phyloP scores from a whole-genome alignment of 768 basidiomycete genomes.

The Suillus ampliporus region DNA sequence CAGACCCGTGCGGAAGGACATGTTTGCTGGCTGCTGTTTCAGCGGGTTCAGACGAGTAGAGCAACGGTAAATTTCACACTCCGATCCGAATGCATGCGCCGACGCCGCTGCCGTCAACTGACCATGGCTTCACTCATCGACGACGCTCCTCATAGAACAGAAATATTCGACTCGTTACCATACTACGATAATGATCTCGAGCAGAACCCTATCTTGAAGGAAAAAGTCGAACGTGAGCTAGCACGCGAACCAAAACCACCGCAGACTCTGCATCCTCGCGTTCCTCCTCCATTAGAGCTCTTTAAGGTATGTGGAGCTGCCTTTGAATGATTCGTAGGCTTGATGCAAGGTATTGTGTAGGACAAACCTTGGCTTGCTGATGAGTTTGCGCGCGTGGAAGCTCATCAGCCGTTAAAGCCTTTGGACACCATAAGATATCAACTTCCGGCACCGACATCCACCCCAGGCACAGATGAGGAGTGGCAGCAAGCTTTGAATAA shows the following conservation, averaged over 20 bases:
- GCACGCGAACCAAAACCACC: slow-evolving; percentile 71
- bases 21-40: slow-evolving; percentile 28
- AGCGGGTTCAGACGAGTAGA: slow-evolving; percentile 22
- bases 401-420: slow-evolving; percentile 64
- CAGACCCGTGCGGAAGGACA: slow-evolving; percentile 53
- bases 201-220: slow-evolving; percentile 67
- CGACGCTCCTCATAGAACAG: slow-evolving; percentile 20
- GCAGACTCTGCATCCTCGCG: slow-evolving; percentile 66
- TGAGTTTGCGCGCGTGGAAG: slow-evolving; percentile 77
- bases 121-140: slow-evolving; percentile 30
- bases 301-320: slow-evolving; percentile 65
- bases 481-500: slow-evolving; percentile 80
- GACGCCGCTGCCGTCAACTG: slow-evolving; percentile 7
- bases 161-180: slow-evolving; percentile 83
- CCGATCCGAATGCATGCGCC: slow-evolving; percentile 13
- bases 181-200: slow-evolving; percentile 96
- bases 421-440: slow-evolving; percentile 79
- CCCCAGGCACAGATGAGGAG: slow-evolving; percentile 71
- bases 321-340: not conserved
- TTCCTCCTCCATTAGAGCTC: slow-evolving; percentile 67
- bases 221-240: slow-evolving; percentile 79
- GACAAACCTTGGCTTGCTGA: slow-evolving; percentile 70
- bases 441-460: slow-evolving; percentile 67
- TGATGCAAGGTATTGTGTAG: slow-evolving; percentile 42
- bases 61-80: slow-evolving; percentile 10